These are phyloP conservation scores for Penicillium capsulatum DNA, from an alignment of 2,329 filamentous ascomycete genomes.

Conservation along the genomic window DNA sequence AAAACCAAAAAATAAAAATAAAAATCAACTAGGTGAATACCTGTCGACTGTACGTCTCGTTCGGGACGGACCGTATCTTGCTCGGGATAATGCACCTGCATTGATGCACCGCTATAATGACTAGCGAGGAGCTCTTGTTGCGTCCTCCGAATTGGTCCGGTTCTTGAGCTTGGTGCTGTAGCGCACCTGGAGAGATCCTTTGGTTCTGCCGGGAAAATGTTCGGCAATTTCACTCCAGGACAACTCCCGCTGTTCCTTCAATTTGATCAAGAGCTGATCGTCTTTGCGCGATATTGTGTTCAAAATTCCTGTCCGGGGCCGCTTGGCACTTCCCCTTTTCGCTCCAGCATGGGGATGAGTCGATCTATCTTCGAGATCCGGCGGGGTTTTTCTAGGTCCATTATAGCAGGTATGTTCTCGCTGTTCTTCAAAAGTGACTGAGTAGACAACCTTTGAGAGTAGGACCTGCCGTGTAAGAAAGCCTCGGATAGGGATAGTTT, in stretches of 20 bases:
- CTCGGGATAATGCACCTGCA: too few species aligned
- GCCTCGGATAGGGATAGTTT: conserved; percentile 13
- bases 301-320: background rate
- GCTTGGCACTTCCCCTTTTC: background rate
- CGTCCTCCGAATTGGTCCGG: background rate
- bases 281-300: conserved; percentile 2
- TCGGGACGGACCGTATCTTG: background rate
- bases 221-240: conserved; percentile 8
- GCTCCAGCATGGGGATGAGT: conserved; percentile 2
- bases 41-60: background rate
- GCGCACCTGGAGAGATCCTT: conserved; percentile 11
- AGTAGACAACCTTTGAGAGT: conserved; percentile 11
- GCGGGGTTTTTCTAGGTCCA: background rate
- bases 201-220: conserved; percentile 9
- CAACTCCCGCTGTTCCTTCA: conserved; percentile 9
- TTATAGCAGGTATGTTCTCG: conserved; percentile 6
- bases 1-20: background rate
- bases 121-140: background rate
- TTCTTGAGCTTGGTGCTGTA: conserved; percentile 9
- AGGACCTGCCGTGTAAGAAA: conserved; percentile 9
- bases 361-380: conserved; percentile 2
- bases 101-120: too few species aligned
- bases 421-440: conserved; percentile 11
- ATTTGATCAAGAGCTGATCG: conserved; percentile 11
- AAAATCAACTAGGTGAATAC: background rate